Base-by-base conservation (phyloP, 495 filamentous ascomycete genomes). In the Hypoxylon crocopeplum region DNA sequence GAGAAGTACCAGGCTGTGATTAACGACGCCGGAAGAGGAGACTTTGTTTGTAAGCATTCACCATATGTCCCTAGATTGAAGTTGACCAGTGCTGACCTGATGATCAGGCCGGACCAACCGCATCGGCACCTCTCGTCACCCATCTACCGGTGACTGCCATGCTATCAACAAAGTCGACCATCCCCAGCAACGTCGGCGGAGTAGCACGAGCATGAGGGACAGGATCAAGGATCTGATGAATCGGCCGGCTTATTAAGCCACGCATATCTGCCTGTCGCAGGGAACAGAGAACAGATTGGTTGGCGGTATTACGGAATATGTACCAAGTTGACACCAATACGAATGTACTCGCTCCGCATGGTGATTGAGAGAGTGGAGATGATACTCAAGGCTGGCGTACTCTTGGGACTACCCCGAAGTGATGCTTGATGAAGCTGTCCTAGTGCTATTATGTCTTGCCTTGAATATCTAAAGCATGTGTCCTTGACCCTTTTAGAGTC, bases 1-100 rank as follows among this genome's bases (percentile, higher is more conserved):
- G 68, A 70, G 48, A 70, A 70, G 57, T 70, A 62, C 22, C 64
- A 70, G 48, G 68, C 68, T 36, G 61, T 70, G 5, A 42, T 70
- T 8, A 61, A 68, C 44, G 68, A 70, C 55, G 68, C 68, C 2
- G 68, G 68, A 7, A 67, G 68, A 4, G 64, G 49, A 15, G 68
- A 70, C 37, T 68, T 59, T 30, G 66, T 66, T 11, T 70, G 68
- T 70, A 27, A 68, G 68, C 46, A 38, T 37, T 1, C 0, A 21
- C 27, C 1, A 22, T 20, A 33, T 24, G 8, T 12, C 19, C 24
- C 8, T 10, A 5, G 7, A 34, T 10, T 13, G 3, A 6, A 3
- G 12, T 11, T 34, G 12, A 11, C 32, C 32, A n/a, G 12, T 34
- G 17, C 56, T 61, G 37, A 47, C 30, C 25, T 42, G 8, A 7